Evolutionary conservation across 805 yeast genomes (phyloP).

Genomic region (Kodamaea restingae): DNA sequence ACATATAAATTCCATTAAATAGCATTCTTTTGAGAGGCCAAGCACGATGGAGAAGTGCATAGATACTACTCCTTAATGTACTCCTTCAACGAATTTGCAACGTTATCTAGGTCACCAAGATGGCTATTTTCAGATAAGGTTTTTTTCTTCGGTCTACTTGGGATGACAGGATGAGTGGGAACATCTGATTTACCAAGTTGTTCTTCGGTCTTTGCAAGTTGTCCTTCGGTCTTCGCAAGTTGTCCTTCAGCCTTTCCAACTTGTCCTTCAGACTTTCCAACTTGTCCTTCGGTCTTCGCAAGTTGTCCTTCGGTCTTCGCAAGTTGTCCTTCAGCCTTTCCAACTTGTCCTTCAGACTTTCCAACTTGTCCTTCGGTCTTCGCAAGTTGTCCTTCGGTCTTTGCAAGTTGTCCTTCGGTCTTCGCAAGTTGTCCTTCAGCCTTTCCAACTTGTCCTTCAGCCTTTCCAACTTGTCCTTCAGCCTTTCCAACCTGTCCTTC

Average conservation of each 20-base stretch:
- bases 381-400: neutral
- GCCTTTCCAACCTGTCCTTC: constrained; percentile 1
- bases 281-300: neutral
- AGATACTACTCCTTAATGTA: neutral
- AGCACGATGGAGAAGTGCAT: too few species aligned
- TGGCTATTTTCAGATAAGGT: neutral
- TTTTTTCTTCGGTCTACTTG: neutral
- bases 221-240: neutral
- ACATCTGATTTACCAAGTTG: neutral
- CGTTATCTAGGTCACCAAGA: neutral
- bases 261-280: neutral
- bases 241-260: neutral
- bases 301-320: neutral
- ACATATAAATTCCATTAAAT: too few species aligned
- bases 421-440: neutral
- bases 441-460: constrained; percentile 1
- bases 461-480: constrained; percentile 1
- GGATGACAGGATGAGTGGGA: neutral
- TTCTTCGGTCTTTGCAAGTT: neutral
- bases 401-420: neutral
- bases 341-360: neutral
- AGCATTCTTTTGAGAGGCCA: too few species aligned
- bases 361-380: constrained; percentile 1
- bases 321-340: neutral
- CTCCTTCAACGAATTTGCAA: constrained; percentile 1